Evolutionary conservation across 352 stramenopile species (phyloP).

Genomic region (Pythium graminicola): DNA sequence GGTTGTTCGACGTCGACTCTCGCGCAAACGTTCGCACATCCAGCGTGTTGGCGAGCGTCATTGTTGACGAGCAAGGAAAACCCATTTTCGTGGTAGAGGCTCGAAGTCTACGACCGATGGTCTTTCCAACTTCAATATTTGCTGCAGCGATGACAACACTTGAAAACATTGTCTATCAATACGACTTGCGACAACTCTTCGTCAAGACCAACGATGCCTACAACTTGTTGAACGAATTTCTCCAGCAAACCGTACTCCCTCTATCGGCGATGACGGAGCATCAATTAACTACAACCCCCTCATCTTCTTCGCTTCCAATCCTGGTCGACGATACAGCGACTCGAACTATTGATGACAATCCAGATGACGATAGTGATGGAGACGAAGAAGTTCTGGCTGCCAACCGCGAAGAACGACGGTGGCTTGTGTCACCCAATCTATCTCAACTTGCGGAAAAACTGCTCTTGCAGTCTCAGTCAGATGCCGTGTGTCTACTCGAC

Average conservation of each 20-base stretch:
- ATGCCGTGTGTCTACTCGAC: constrained; percentile 45
- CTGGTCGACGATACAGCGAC: neutral
- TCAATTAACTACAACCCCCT: constrained; percentile 16
- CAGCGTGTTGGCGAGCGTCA: constrained; percentile 29
- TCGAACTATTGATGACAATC: constrained; percentile 3
- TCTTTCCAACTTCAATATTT: constrained; percentile 54
- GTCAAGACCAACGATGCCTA: constrained; percentile 25
- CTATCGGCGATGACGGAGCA: constrained; percentile 23
- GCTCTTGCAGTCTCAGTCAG: constrained; percentile 18
- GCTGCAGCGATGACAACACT: constrained; percentile 43
- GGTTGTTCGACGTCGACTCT: constrained; percentile 39
- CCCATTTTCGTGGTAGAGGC: constrained; percentile 59
- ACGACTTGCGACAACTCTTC: constrained; percentile 44
- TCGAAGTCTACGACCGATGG: constrained; percentile 31
- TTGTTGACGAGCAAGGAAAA: constrained; percentile 43
- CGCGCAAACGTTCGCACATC: constrained; percentile 16
- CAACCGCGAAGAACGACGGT: constrained; percentile 24
- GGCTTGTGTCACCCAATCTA: constrained; percentile 31
- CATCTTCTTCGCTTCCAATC: constrained; percentile 8
- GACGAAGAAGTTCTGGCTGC: constrained; percentile 17
- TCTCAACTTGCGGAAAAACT: constrained; percentile 28
- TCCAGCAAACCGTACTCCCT: constrained; percentile 30
- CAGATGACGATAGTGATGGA: constrained; percentile 18
- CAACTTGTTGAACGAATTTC: constrained; percentile 32
- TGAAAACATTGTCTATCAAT: constrained; percentile 63